Conservation (phyloP, 768 basidiomycete species). For the Boletus sensibilis region DNA sequence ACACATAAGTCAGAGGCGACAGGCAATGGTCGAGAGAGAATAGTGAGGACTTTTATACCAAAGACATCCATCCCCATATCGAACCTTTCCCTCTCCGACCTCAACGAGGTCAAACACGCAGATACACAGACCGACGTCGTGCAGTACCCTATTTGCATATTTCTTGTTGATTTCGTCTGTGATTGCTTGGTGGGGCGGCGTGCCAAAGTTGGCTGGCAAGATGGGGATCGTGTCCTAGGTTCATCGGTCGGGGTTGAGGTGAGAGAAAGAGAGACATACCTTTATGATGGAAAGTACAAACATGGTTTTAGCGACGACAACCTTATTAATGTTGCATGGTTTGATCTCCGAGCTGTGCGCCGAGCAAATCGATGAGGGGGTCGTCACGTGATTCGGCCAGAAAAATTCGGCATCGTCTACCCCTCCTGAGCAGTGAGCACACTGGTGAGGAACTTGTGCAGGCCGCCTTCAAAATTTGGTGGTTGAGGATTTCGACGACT, state of each 20-base stretch:
- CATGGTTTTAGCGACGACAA: slow-evolving; percentile 28
- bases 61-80: slow-evolving; percentile 91
- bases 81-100: slow-evolving; percentile 87
- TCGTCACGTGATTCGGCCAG: slow-evolving; percentile 13
- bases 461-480: not conserved
- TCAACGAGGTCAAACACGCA: slow-evolving; percentile 85
- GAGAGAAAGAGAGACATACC: slow-evolving; percentile 12
- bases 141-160: slow-evolving; percentile 88
- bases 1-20: slow-evolving; percentile 1
- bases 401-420: slow-evolving; percentile 5
- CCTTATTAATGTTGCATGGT: not conserved
- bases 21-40: not conserved
- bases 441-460: too few species aligned
- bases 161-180: slow-evolving; percentile 90
- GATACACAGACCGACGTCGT: slow-evolving; percentile 89
- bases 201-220: slow-evolving; percentile 82
- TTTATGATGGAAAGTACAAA: slow-evolving; percentile 49
- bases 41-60: slow-evolving; percentile 80
- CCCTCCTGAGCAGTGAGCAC: too few species aligned
- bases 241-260: not conserved
- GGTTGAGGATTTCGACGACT: not conserved
- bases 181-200: slow-evolving; percentile 75
- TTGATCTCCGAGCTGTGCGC: not conserved
- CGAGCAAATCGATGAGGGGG: not conserved
- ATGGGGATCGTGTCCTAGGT: slow-evolving; percentile 85